Base-by-base conservation (phyloP, 805 yeast genomes). In the Candida qinlingensis region DNA sequence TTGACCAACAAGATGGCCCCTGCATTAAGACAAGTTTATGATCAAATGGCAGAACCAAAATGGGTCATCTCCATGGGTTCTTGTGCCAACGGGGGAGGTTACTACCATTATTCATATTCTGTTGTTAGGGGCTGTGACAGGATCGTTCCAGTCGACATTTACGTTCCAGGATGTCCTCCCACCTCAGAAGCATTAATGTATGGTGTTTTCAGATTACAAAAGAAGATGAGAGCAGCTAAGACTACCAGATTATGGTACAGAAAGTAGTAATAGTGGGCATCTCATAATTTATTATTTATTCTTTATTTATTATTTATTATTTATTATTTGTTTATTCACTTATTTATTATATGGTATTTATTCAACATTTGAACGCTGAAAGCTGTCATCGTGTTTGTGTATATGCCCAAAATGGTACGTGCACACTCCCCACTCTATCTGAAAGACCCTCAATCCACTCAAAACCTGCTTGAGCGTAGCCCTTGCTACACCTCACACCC, bases 31-130 rank as follows among this genome's bases (percentile, higher is more conserved):
- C 94, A 87, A 72, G 96, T 87, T 34, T 87, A 88, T 68, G 96
- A 87, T 68, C 96, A 87, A 71, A 88, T 88, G 96, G 89, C 96
- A 35, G 94, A 85, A 59, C 96, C 96, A 42, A 81, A 91, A 71
- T 87, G 96, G 96, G 96, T 88, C 45, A 87, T 87, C 59, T 85
- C 94, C 49, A 87, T 87, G 96, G 96, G 96, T 43, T 84, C 92
- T 7, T 87, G 96, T 72, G 96, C 96, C 54, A 87, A 87, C 65
- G 96, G 96, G 54, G 96, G 96, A 52, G 96, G 96, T 34, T 87
- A 87, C 71, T 87, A 87, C 72, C 96, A 87, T 68, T 87, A 87
- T 70, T 85, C 94, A 9, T 87, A 87, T 71, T 79, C 90, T 39
- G 96, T 88, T 28, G 95, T 88, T 26, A 77, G 96, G 64, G 96